Base-by-base conservation (phyloP, 2,329 filamentous ascomycete genomes). In the Dactylellina parvicollis region DNA sequence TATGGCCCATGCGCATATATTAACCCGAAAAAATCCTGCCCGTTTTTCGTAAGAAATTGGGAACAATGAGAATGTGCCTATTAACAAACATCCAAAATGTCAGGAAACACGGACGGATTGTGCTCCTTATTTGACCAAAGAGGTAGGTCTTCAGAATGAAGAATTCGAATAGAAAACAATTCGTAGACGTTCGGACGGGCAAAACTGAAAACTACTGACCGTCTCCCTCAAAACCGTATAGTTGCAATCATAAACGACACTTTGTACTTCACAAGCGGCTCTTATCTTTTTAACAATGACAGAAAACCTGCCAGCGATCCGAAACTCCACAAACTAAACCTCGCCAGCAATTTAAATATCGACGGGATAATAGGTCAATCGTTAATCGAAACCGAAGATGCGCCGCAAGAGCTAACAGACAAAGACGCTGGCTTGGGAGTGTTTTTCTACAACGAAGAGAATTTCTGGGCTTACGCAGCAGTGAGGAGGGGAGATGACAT, bases 161-260 rank as follows among this genome's bases (percentile, higher is more conserved):
- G 4, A 4, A 9, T 4, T 46, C 36, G 18, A 16, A 38, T 4
- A 14, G 34, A 38, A 38, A 32, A 26, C 30, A 54, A 38, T 38
- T 55, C 34, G 20, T 28, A 38, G 10, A 36, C 36, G 26, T 40
- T 44, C 24, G 7, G 20, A 38, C 5, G 4, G 16, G 38, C n/a
- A 42, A 44, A 20, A 14, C 50, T 20, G 18, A 12, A 55, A 12
- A 24, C 22, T 22, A 7, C 10, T 22, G 10, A 22, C 14, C n/a
- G 5, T 44, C 5, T 2, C 24, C 20, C 12, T 40, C 20, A 8
- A 40, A 42, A 18, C 16, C 20, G 5, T 28, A 24, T 54, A 64
- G 59, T 55, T 1, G 34, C 49, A 2, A 55, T 64, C 10, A n/a
- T 64, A 32, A 64, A 64, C 46, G 59, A 64, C 24, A 64, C 59